Evolutionary conservation across 345 rosid genomes (phyloP), one percentile per base, ranked within the genome.

Genomic region (Ceriops tagal): DNA sequence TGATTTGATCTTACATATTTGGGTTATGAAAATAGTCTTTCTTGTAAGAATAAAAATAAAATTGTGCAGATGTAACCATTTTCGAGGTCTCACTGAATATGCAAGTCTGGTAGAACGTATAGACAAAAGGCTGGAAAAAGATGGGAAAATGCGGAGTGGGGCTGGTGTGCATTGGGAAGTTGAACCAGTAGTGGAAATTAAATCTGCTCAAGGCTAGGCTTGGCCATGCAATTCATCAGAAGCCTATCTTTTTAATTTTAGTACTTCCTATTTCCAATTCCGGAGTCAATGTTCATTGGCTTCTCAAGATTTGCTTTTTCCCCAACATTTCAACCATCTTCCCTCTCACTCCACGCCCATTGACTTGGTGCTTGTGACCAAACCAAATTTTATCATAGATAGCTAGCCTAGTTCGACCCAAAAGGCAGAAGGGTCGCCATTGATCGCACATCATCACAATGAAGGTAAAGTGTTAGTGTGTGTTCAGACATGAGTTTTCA

Each of bases 161-260:
- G 27, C 62, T 61, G 43, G 67, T 73, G 74, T 77, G 66, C 59
- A 82, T 81, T 84, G 79, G 92, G 85, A 85, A 89, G 87, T 88
- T 86, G 97, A 85, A 84, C 83, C 83, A 63, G 63, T 72, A 70
- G 65, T 73, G 69, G 62, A 61, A 53, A 21, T 9, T 22, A 26
- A 10, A n/a, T 62, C 18, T 22, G 57, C 2, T 46, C 35, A 72
- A 69, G 43, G 6, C 43, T 62, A 71, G 43, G 8, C 34, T 67
- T 66, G 57, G 46, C 68, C 81, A 78, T 76, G 72, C 80, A 80
- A 78, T 81, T 87, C 84, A 84, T 77, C 84, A 72, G 77, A 64
- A 22, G 22, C 18, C 58, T 49, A 47, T 64, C 49, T 47, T 5
- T 60, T 15, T 31, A 66, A 81, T 74, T 61, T 63, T 73, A 20